Evolutionary conservation across 2,329 filamentous ascomycete species (phyloP).

Genomic region (Epichloe aotearoae): DNA sequence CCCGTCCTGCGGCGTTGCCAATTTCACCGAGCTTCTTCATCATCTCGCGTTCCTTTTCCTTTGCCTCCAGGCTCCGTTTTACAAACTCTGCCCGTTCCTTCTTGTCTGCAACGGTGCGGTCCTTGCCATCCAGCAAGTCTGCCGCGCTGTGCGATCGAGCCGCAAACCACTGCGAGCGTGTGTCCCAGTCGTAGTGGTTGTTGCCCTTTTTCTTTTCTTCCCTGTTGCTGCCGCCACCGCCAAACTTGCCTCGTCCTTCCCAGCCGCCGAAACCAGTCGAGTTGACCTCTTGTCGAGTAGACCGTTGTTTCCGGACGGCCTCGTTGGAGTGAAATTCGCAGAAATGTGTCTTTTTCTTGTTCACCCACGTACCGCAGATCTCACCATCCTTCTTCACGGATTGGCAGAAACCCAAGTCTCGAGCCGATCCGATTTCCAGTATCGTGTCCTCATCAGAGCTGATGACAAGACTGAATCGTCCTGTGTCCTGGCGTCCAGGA

Average conservation of each 20-base stretch:
- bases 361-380: slow-evolving; percentile 71
- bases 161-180: slow-evolving; percentile 44
- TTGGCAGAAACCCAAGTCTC: slow-evolving; percentile 84
- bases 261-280: slow-evolving; percentile 38
- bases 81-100: slow-evolving; percentile 52
- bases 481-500: slow-evolving; percentile 59
- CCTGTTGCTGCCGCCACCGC: slow-evolving; percentile 2
- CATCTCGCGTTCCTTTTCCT: slow-evolving; percentile 61
- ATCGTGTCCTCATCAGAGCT: slow-evolving; percentile 79
- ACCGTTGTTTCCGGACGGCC: slow-evolving; percentile 54
- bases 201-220: slow-evolving; percentile 11
- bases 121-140: slow-evolving; percentile 51
- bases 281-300: slow-evolving; percentile 67
- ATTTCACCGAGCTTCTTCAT: slow-evolving; percentile 52
- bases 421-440: slow-evolving; percentile 71
- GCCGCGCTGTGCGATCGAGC: slow-evolving; percentile 39
- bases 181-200: slow-evolving; percentile 42
- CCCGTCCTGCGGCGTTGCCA: slow-evolving; percentile 52
- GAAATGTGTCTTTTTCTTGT: slow-evolving; percentile 73
- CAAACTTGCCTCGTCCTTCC: slow-evolving; percentile 19
- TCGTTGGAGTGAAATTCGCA: slow-evolving; percentile 89
- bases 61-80: slow-evolving; percentile 48
- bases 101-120: slow-evolving; percentile 41
- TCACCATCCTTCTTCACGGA: slow-evolving; percentile 73
- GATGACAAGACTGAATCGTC: slow-evolving; percentile 73